phyloP scores from a whole-genome alignment of 2,329 filamentous ascomycete species.

The Aureobasidium mangrovei region DNA sequence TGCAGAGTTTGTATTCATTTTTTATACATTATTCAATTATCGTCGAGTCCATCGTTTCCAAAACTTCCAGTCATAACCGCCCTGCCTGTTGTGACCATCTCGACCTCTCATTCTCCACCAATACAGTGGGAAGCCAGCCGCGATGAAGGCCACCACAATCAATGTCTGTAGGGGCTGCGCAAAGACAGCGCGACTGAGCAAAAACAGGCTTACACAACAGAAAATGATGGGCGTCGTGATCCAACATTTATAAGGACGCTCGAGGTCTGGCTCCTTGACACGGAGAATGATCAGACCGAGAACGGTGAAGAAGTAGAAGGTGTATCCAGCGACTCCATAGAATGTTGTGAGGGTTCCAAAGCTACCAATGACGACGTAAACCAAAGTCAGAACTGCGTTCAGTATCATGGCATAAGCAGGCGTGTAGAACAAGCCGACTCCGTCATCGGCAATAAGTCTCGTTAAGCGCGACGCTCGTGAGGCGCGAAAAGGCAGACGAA shows the following conservation, averaged over 20 bases:
- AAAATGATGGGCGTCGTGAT: constrained; percentile 96
- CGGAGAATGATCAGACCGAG: constrained; percentile 85
- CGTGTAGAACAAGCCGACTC: constrained; percentile 74
- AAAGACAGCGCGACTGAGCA: constrained; percentile 81
- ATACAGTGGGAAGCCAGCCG: constrained; percentile 77
- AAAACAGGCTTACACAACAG: constrained; percentile 91
- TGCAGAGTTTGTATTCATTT: not conserved
- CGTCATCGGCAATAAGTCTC: constrained; percentile 62
- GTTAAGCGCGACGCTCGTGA: constrained; percentile 45
- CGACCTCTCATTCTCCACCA: constrained; percentile 72
- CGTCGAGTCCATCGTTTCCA: constrained; percentile 31
- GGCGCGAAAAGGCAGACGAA: constrained; percentile 35
- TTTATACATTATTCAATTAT: constrained; percentile 14
- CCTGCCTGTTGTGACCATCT: constrained; percentile 24
- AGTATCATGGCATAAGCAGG: constrained; percentile 86
- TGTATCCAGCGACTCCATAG: constrained; percentile 93
- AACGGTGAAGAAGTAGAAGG: constrained; percentile 94
- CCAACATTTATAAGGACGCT: constrained; percentile 91
- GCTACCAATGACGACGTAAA: constrained; percentile 79
- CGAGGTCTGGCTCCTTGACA: constrained; percentile 76
- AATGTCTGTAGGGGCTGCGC: constrained; percentile 84
- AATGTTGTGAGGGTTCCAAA: constrained; percentile 91
- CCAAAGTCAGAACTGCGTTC: constrained; percentile 63
- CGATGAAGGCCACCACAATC: constrained; percentile 76
- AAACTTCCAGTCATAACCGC: constrained; percentile 29